A percentile compares a stretch with the other conserved stretches of the same genome.
Evolutionary conservation across 2,329 filamentous ascomycete genomes (phyloP).

Genomic region (Fusarium sp.): DNA sequence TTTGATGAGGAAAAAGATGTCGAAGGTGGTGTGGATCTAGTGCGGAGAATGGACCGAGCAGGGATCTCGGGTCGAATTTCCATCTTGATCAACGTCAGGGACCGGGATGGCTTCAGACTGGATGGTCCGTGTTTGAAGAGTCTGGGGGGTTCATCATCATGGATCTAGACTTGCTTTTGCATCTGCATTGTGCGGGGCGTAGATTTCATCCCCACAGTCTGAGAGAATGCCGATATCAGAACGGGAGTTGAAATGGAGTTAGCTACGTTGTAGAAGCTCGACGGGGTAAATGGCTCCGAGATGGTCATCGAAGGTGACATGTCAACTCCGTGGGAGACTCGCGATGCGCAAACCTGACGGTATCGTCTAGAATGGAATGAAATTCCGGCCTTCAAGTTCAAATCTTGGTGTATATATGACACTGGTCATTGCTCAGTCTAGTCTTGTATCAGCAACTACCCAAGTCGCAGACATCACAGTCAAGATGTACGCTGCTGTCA

Average conservation of each 20-base stretch:
- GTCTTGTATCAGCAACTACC: not conserved
- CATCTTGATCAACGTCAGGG: not conserved
- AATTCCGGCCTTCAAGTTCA: not conserved
- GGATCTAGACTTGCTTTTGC: not conserved
- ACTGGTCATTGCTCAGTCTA: not conserved
- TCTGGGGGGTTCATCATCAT: not conserved
- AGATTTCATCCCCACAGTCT: not conserved
- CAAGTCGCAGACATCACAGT: not conserved
- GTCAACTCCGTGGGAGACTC: not conserved
- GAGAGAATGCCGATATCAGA: slow-evolving; percentile 5
- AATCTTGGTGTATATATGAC: not conserved
- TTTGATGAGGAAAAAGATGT: not conserved
- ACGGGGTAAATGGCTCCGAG: not conserved
- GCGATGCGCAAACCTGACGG: not conserved
- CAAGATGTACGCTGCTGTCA: not conserved
- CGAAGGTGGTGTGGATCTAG: not conserved
- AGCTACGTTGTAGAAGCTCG: not conserved
- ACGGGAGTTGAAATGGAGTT: not conserved
- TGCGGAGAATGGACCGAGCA: not conserved
- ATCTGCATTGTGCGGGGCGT: not conserved
- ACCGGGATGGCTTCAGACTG: not conserved
- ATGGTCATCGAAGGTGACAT: not conserved
- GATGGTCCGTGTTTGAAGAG: not conserved
- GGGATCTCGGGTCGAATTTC: slow-evolving; percentile 1
- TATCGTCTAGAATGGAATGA: not conserved